Evolutionary conservation across 2,329 filamentous ascomycete genomes (phyloP).

Genomic region (Lasiodiplodia theobromae): DNA sequence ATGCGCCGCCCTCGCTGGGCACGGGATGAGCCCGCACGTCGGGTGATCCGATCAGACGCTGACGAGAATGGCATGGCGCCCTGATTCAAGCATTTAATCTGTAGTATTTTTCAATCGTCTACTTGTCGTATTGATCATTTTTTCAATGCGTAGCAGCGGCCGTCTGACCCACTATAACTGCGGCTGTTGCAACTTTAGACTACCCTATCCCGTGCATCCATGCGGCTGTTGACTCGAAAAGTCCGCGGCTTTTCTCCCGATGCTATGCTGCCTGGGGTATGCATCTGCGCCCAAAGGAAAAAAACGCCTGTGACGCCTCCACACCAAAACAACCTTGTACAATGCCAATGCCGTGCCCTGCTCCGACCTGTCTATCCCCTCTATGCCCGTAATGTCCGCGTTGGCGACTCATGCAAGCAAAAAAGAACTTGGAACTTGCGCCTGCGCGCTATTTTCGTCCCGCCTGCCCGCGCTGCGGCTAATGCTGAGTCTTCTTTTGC

Average conservation of each 20-base stretch:
- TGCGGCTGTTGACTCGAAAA: slow-evolving; percentile 29
- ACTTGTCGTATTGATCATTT: slow-evolving; percentile 28
- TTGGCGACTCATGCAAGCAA: slow-evolving; percentile 25
- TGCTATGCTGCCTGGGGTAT: slow-evolving; percentile 29
- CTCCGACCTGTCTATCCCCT: slow-evolving; percentile 22
- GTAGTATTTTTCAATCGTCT: slow-evolving; percentile 25
- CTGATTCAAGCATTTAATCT: slow-evolving; percentile 28
- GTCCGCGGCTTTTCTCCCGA: slow-evolving; percentile 29
- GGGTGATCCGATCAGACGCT: slow-evolving; percentile 18
- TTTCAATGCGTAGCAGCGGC: slow-evolving; percentile 27
- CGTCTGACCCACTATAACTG: slow-evolving; percentile 30
- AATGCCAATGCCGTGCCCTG: slow-evolving; percentile 29
- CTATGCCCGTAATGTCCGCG: slow-evolving; percentile 26
- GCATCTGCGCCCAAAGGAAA: slow-evolving; percentile 25
- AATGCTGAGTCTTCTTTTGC: background rate
- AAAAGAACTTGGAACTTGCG: slow-evolving; percentile 25
- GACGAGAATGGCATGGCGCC: slow-evolving; percentile 5
- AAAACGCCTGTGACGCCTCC: slow-evolving; percentile 30
- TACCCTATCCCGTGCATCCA: slow-evolving; percentile 28
- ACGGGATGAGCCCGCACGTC: slow-evolving; percentile 5
- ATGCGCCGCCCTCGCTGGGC: background rate
- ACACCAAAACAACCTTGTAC: slow-evolving; percentile 29
- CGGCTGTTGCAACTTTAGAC: slow-evolving; percentile 27
- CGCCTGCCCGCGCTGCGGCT: slow-evolving; percentile 4
- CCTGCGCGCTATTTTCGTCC: slow-evolving; percentile 24